These are phyloP conservation scores for Phyllostachys edulis DNA, from an alignment of 176 grass and related monocot species.

Conservation along the genomic window DNA sequence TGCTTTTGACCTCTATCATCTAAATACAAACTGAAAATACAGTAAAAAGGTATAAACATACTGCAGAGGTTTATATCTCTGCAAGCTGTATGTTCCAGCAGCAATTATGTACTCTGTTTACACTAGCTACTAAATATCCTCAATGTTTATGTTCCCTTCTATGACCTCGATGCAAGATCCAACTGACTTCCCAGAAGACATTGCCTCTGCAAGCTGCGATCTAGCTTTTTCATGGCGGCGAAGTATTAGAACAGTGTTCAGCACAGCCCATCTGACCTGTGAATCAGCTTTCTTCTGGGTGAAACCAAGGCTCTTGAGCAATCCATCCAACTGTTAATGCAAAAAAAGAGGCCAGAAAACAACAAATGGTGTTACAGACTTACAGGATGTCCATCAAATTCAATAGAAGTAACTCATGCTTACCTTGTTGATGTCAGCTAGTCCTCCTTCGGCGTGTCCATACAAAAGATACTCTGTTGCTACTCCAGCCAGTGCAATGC, in stretches of 20 bases:
- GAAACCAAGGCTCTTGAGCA: constrained; percentile 43
- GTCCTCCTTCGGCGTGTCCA: constrained; percentile 70
- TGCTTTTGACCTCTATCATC: background rate
- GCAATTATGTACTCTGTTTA: background rate
- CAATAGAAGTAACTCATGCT: background rate
- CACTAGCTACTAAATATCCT: constrained; percentile 34
- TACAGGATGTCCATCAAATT: background rate
- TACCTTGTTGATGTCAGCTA: constrained; percentile 67
- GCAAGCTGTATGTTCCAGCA: background rate
- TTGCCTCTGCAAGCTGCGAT: constrained; percentile 43
- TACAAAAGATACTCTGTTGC: constrained; percentile 75
- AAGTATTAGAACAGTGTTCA: constrained; percentile 37
- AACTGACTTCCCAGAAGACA: constrained; percentile 42
- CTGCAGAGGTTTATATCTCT: background rate
- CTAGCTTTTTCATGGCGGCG: constrained; percentile 47
- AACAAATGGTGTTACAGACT: background rate
- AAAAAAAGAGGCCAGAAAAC: background rate
- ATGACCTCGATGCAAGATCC: constrained; percentile 44
- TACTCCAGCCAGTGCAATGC: constrained; percentile 81
- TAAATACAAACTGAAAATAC: constrained; percentile 5
- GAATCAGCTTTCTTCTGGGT: constrained; percentile 54
- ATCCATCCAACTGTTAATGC: constrained; percentile 34
- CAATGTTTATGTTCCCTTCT: constrained; percentile 39
- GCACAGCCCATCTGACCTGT: constrained; percentile 51
- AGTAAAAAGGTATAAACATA: background rate